Conservation (phyloP, 2,329 filamentous ascomycete genomes). For the Calonectria hawksworthii region DNA sequence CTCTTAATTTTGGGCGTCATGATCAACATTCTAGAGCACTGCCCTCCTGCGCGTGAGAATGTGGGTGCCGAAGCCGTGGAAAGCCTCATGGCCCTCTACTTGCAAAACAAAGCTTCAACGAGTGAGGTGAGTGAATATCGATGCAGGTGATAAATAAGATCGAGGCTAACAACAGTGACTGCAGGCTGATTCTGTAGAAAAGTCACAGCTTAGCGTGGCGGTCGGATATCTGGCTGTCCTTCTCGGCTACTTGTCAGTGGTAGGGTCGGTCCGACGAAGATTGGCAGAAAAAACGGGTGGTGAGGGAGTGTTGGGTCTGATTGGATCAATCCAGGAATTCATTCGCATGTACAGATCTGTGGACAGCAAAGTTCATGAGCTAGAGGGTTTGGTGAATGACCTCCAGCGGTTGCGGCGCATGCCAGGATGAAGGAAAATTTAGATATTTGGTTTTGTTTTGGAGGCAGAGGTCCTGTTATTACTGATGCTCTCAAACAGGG, state of each 20-base stretch:
- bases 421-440: conserved; percentile 22
- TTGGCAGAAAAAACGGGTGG: conserved; percentile 59
- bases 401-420: conserved; percentile 46
- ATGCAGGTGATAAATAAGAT: background rate
- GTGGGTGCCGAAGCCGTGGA: conserved; percentile 62
- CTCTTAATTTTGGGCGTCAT: conserved; percentile 84
- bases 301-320: conserved; percentile 60
- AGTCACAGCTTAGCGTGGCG: conserved; percentile 84
- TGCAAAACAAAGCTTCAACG: conserved; percentile 75
- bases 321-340: conserved; percentile 69
- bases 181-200: conserved; percentile 79
- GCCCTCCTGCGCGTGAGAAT: conserved; percentile 68
- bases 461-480: background rate
- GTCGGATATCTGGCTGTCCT: conserved; percentile 90
- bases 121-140: conserved; percentile 72
- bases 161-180: conserved; percentile 22
- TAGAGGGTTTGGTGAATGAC: conserved; percentile 55
- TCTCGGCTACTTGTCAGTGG: conserved; percentile 83
- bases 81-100: conserved; percentile 74
- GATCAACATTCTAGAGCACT: conserved; percentile 91
- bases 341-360: conserved; percentile 65
- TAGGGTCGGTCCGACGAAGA: conserved; percentile 58
- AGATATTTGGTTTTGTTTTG: background rate
- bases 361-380: conserved; percentile 58
- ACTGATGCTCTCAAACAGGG: background rate